Percentiles rank a stretch among this genome's conserved stretches.
phyloP scores from a whole-genome alignment of 1,139 yeast genomes.

The Debaryomyces robertsiae region DNA sequence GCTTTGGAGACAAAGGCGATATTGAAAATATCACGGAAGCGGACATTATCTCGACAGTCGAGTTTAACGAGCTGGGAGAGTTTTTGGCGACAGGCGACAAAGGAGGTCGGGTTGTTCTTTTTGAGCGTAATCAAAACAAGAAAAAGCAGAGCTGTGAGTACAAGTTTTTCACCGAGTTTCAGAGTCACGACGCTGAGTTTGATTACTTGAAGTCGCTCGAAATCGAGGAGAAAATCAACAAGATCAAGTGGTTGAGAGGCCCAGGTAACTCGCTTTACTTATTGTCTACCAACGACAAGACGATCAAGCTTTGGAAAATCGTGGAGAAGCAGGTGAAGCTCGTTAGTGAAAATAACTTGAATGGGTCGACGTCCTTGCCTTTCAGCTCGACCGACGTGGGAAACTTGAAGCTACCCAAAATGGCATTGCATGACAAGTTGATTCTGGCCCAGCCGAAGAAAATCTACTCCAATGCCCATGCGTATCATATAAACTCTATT shows the following conservation, averaged over 20 bases:
- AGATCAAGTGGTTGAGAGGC: constrained; percentile 93
- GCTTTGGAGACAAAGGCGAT: constrained; percentile 98
- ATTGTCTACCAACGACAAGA: constrained; percentile 92
- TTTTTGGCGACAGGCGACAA: constrained; percentile 97
- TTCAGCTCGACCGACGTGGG: constrained; percentile 22
- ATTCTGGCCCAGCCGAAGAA: constrained; percentile 94
- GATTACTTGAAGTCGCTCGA: constrained; percentile 94
- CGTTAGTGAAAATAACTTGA: constrained; percentile 86
- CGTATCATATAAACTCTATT: constrained; percentile 95
- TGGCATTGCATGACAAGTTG: constrained; percentile 90
- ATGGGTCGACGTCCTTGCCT: constrained; percentile 39
- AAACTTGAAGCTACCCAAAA: constrained; percentile 75
- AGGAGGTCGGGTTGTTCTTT: constrained; percentile 96
- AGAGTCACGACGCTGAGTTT: constrained; percentile 97
- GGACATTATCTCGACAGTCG: constrained; percentile 95
- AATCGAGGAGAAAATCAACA: constrained; percentile 97
- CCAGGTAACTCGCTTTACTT: constrained; percentile 86
- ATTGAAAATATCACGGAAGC: constrained; percentile 96
- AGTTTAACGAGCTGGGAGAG: constrained; percentile 93
- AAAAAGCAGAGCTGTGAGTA: constrained; percentile 80
- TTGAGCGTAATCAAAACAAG: constrained; percentile 82
- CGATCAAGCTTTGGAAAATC: constrained; percentile 96
- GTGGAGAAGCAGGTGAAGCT: constrained; percentile 89
- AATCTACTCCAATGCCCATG: constrained; percentile 94
- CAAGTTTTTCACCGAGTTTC: constrained; percentile 94